Evolutionary conservation across 495 filamentous ascomycete genomes (phyloP), one percentile per base, ranked within the genome.

Genomic region (Aspergillus ostianus): DNA sequence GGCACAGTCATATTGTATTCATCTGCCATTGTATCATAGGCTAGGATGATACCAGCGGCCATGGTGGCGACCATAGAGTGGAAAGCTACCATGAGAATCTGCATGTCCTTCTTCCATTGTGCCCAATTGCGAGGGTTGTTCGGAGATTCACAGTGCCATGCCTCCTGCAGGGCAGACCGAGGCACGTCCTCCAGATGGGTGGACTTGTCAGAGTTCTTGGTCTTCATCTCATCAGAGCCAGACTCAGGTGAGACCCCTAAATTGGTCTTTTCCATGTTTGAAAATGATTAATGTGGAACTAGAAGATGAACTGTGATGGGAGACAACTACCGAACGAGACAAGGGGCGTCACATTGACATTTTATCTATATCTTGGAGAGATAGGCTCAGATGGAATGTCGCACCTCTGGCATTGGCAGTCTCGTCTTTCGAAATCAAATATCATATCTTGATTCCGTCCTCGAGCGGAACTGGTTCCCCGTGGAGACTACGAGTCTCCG

Each of bases 81-180:
- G 47, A 75, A 73, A 8, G 72, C 67, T 1, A 75, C 67, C 72
- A 75, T 71, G 1, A 71, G 17, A n/a, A 72, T 74, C 20, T 71
- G 68, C 6, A 64, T 59, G 51, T 74, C 66, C 32, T 70, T 74
- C 63, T 74, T 74, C 68, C 65, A 70, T 4, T 27, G 30, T 0
- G 70, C 61, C 70, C 67, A 72, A 49, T 70, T 72, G 9, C 41
- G 56, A 15, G 71, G 71, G 19, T 72, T 63, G 13, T 61, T 57
- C 26, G 58, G 61, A 23, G 60, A 58, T 1, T 55, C 51, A 12
- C n/a, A n/a, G 44, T 19, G 20, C 47, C 30, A 49, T 26, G 27
- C 46, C 17, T 55, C 49, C 18, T 46, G 30, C 2, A 55, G 61
- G 4, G 47, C 18, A 7, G 56, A 52, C 18, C 54, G 29, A 8